phyloP scores from a whole-genome alignment of 768 basidiomycete genomes.

The Lentinula detonsa region DNA sequence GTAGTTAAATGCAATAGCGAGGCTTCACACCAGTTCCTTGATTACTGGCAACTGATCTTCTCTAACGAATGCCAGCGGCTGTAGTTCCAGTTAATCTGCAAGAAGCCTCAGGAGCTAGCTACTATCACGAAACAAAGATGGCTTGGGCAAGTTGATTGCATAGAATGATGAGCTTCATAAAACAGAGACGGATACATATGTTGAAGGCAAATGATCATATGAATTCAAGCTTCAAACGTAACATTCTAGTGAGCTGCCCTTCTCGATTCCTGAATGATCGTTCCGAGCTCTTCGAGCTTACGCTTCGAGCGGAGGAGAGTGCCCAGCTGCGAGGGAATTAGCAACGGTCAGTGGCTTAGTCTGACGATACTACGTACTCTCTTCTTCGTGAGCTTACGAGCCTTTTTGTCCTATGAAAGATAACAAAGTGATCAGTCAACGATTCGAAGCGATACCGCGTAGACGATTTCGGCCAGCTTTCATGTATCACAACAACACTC shows the following conservation, averaged over 20 bases:
- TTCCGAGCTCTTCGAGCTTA: conserved; percentile 95
- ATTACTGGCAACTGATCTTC: no score
- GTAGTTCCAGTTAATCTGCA: no score
- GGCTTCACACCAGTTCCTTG: no score
- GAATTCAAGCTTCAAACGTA: background rate
- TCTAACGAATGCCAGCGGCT: no score
- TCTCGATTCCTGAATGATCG: conserved; percentile 90
- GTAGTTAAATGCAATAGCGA: no score
- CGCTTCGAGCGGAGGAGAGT: conserved; percentile 98
- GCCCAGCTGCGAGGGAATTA: conserved; percentile 59
- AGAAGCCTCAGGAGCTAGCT: no score
- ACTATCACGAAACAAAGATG: background rate
- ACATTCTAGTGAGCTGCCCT: conserved; percentile 46
- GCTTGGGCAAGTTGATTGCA: background rate
- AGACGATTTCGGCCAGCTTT: background rate
- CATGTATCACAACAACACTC: background rate
- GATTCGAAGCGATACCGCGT: background rate
- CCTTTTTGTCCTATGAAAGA: conserved; percentile 86
- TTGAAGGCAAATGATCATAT: background rate
- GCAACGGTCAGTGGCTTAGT: background rate
- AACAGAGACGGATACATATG: background rate
- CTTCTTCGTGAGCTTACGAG: conserved; percentile 98
- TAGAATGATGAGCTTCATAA: background rate
- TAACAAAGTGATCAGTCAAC: background rate
- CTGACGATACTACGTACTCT: conserved; percentile 46